Conservation (phyloP, 306 rosid species). For the Cicer pinnatifidum region DNA sequence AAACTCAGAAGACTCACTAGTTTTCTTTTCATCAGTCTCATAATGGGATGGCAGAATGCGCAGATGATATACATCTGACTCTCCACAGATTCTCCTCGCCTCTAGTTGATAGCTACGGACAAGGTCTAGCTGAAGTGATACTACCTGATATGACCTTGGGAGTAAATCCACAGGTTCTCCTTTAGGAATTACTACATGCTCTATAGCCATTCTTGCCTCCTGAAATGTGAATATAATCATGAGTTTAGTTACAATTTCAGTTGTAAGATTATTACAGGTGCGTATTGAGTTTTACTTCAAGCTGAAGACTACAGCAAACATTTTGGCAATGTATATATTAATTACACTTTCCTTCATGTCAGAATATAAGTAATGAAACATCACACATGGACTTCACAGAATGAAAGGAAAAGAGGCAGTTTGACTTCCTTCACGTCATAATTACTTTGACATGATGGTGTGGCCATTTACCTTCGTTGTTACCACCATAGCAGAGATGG, state of each 20-base stretch:
- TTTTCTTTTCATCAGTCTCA: slow-evolving; percentile 39
- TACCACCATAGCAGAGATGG: slow-evolving; percentile 3
- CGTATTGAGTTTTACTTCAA: not conserved
- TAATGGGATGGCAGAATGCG: slow-evolving; percentile 67
- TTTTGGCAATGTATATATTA: not conserved
- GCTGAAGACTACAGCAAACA: slow-evolving; percentile 9
- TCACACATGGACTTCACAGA: not conserved
- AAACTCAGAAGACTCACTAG: slow-evolving; percentile 37
- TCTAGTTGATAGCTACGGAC: slow-evolving; percentile 69
- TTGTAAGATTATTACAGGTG: not conserved
- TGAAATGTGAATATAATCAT: slow-evolving; percentile 44
- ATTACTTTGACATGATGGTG: not conserved
- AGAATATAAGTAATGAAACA: slow-evolving; percentile 26
- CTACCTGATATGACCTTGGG: slow-evolving; percentile 67
- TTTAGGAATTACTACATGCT: slow-evolving; percentile 76
- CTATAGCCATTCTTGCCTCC: slow-evolving; percentile 94
- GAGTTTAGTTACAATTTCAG: slow-evolving; percentile 2
- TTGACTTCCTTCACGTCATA: not conserved
- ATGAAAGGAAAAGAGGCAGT: not conserved
- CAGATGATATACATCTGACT: slow-evolving; percentile 53
- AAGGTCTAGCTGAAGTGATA: slow-evolving; percentile 72
- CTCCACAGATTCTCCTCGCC: slow-evolving; percentile 57
- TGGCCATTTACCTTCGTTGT: not conserved
- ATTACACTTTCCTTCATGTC: not conserved
- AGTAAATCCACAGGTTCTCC: slow-evolving; percentile 78